Base-by-base conservation (phyloP, 495 filamentous ascomycete species). In the Niebla homalea region DNA sequence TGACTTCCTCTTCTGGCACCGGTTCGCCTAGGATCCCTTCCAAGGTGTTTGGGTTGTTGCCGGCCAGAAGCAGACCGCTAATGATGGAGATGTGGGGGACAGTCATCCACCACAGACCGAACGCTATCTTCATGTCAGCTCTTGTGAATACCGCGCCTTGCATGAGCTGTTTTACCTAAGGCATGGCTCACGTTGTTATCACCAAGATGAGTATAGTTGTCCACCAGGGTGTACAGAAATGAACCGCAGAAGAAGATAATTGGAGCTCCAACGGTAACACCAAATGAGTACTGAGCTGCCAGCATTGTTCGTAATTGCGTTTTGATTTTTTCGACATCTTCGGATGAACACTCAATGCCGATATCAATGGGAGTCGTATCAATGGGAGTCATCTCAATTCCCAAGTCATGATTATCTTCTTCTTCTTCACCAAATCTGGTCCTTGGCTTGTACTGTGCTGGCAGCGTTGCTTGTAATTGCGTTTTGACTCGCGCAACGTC, bases 161-260 rank as follows among this genome's bases (percentile, higher is more conserved):
- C 6, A 23, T 7, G 21, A 23, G 39, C 18, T 7, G 39, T 20
- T 12, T 14, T 42, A 42, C 22, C 47, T 42, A 50, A 26, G 23
- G 47, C 47, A 42, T 50, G 47, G 20, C 23, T 42, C 8, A 42
- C 23, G 36, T 50, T 41, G 20, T 50, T 41, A 41, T 39, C 20
- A 11, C 47, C 47, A 11, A 50, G 32, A n/a, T 50, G 5, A 19
- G 47, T n/a, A 32, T 11, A 22, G 16, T 50, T 54, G 48, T 70
- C 65, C 7, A 71, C 45, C 8, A 73, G 52, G 2, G 63, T 64
- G 41, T 68, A 67, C 4, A 68, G 36, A 39, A 72, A 74, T 0
- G 64, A 57, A 5, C 69, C 70, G 0, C 65, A 43, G 46, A 69
- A 75, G 57, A 75, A 74, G 0, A 69, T 54, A 0, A 74, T 60